Percentiles rank a stretch among this genome's conserved stretches.
Evolutionary conservation across 805 yeast genomes (phyloP).

Genomic region (Soucietia sequanensis): DNA sequence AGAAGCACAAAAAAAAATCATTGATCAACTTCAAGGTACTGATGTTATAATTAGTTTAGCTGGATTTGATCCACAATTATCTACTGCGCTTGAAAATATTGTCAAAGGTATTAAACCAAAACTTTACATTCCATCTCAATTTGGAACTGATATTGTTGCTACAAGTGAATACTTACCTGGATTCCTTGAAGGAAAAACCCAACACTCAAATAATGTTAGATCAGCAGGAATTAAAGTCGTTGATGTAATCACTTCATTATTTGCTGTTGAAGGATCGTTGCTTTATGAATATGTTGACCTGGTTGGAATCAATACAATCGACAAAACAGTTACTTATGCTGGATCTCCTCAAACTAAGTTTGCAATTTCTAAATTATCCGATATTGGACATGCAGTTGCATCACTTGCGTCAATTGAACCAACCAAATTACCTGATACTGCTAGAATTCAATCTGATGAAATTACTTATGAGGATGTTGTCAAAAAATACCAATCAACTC

Average conservation of each 20-base stretch:
- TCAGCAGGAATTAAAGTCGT: conserved; percentile 46
- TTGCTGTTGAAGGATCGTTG: conserved; percentile 34
- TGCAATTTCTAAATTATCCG: conserved; percentile 34
- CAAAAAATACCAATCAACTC: conserved; percentile 38
- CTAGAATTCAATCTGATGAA: conserved; percentile 44
- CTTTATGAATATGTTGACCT: conserved; percentile 31
- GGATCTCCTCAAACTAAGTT: conserved; percentile 41
- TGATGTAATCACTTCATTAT: conserved; percentile 40
- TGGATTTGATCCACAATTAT: conserved; percentile 28
- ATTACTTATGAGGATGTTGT: conserved; percentile 38
- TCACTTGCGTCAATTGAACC: conserved; percentile 38
- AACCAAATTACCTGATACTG: conserved; percentile 39
- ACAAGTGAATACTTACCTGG: conserved; percentile 30
- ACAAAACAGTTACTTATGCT: conserved; percentile 30
- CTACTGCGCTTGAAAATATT: conserved; percentile 35
- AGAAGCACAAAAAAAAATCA: conserved; percentile 22
- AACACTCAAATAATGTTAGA: conserved; percentile 40
- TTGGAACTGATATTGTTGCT: conserved; percentile 46
- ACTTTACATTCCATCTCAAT: conserved; percentile 59
- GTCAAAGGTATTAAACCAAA: conserved; percentile 44
- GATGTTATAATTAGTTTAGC: conserved; percentile 52
- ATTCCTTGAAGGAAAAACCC: conserved; percentile 29
- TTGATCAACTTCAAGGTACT: conserved; percentile 41
- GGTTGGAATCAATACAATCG: conserved; percentile 37
- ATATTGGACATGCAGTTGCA: conserved; percentile 46